Evolutionary conservation across 2,329 filamentous ascomycete species (phyloP).

Genomic region (Aspergillus spinulosporus): DNA sequence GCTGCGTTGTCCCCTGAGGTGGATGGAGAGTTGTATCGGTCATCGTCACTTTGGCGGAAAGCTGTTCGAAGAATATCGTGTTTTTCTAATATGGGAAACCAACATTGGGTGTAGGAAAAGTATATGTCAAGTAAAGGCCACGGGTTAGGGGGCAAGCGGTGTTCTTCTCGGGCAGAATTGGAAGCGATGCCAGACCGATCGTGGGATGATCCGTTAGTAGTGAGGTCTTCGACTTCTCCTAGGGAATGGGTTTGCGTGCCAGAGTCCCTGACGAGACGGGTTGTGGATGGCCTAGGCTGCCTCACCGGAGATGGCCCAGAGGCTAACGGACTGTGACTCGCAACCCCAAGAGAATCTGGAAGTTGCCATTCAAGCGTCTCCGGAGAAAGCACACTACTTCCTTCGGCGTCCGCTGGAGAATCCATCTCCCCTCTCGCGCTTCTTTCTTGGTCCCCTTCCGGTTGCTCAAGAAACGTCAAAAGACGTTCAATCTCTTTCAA

Average conservation of each 20-base stretch:
- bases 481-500: constrained; percentile 64
- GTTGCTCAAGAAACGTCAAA: constrained; percentile 49
- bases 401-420: constrained; percentile 33
- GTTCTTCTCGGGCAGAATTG: background rate
- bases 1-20: constrained; percentile 54
- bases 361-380: constrained; percentile 38
- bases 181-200: background rate
- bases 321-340: constrained; percentile 22
- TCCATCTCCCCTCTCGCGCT: constrained; percentile 26
- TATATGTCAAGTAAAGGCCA: constrained; percentile 67
- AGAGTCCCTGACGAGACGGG: constrained; percentile 27
- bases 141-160: constrained; percentile 52
- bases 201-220: constrained; percentile 5
- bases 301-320: constrained; percentile 30
- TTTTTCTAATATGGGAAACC: constrained; percentile 73
- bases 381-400: constrained; percentile 33
- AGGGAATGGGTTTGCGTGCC: constrained; percentile 26
- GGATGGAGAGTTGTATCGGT: constrained; percentile 31
- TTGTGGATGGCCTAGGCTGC: constrained; percentile 18
- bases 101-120: constrained; percentile 72
- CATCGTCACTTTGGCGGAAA: constrained; percentile 34
- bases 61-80: constrained; percentile 60
- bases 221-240: constrained; percentile 4
- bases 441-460: constrained; percentile 40
- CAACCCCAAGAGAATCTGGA: constrained; percentile 26